Percentiles rank a stretch among this genome's conserved stretches.
Evolutionary conservation across 2,329 filamentous ascomycete genomes (phyloP).

Genomic region (Sphaerulina musiva): DNA sequence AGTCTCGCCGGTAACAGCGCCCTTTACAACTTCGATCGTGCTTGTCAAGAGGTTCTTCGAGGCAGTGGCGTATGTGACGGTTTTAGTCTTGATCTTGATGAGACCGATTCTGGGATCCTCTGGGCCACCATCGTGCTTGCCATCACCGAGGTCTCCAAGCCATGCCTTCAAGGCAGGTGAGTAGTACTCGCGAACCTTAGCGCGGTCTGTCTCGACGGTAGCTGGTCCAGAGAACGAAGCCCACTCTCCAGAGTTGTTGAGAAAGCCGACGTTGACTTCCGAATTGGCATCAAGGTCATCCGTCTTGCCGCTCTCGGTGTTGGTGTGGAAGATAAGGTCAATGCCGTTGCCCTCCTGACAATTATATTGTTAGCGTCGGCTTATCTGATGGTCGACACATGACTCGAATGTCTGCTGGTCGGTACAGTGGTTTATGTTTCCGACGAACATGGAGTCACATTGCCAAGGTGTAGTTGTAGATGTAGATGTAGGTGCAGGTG

Average conservation of each 20-base stretch:
- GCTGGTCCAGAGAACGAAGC: constrained; percentile 74
- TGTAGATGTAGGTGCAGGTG: too few relatives aligned
- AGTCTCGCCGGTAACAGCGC: constrained; percentile 63
- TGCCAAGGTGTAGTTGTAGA: too few relatives aligned
- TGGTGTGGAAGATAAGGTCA: constrained; percentile 85
- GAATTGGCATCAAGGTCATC: constrained; percentile 67
- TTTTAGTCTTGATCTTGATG: constrained; percentile 67
- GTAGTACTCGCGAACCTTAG: constrained; percentile 68
- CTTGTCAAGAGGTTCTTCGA: constrained; percentile 58
- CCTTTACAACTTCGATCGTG: constrained; percentile 67
- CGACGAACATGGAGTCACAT: too few relatives aligned
- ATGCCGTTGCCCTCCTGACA: constrained; percentile 66
- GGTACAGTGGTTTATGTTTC: too few relatives aligned
- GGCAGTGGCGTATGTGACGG: constrained; percentile 63
- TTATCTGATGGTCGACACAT: too few relatives aligned
- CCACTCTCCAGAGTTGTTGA: constrained; percentile 67
- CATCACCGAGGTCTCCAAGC: constrained; percentile 79
- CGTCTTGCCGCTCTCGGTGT: constrained; percentile 83
- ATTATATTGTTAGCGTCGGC: constrained; percentile 10
- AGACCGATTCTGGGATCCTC: constrained; percentile 76
- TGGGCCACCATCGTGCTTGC: constrained; percentile 72
- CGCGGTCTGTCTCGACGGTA: constrained; percentile 61
- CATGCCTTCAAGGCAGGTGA: constrained; percentile 68
- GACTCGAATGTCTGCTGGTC: too few relatives aligned
- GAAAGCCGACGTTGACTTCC: constrained; percentile 74